Evolutionary conservation across 2,329 filamentous ascomycete species (phyloP), one percentile per base, ranked within the genome.

Genomic region (Amesomyces nigricolor): DNA sequence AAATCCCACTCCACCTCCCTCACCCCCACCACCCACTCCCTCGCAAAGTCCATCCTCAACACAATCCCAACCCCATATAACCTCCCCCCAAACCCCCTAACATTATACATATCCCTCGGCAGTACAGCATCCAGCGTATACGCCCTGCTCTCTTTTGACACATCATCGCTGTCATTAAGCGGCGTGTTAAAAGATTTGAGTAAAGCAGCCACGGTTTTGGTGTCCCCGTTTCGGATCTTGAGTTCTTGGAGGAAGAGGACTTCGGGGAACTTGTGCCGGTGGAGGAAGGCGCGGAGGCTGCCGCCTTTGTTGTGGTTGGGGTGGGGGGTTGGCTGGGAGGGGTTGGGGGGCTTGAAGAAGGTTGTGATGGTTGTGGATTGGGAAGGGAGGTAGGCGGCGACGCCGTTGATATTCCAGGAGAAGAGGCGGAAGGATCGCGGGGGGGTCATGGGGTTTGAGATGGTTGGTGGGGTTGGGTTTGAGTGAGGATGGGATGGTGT

Each of bases 31-130:
- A 72, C 65, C 16, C 63, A 51, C 19, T 64, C 54, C 1, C 56
- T 29, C 10, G 66, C 56, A 49, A 78, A 72, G 59, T 79, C 76
- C 10, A 69, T 64, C 2, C 77, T 70, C 13, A 80, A 61, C 44
- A 81, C 71, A 22, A 73, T 75, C 29, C 72, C 76, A 2, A 82
- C 76, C 11, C 79, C 78, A 58, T 81, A 78, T 1, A 80, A 66
- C 57, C 73, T 78, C 1, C 78, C 73, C 1, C 71, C 74, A 45
- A 76, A 76, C 0, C 75, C 78, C 1, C 68, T 70, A 3, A 75
- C 78, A 59, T 82, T 81, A 63, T 73, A 65, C 30, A 65, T 71
- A 63, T 81, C 77, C 3, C 66, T 67, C 0, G 78, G 77, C 0
- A 81, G 68, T 45, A 70, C 75, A 61, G 77, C 75, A 54, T 75